A percentile compares a stretch with the other conserved stretches of the same genome.
phyloP scores from a whole-genome alignment of 768 basidiomycete species.

The Boletales sp. region DNA sequence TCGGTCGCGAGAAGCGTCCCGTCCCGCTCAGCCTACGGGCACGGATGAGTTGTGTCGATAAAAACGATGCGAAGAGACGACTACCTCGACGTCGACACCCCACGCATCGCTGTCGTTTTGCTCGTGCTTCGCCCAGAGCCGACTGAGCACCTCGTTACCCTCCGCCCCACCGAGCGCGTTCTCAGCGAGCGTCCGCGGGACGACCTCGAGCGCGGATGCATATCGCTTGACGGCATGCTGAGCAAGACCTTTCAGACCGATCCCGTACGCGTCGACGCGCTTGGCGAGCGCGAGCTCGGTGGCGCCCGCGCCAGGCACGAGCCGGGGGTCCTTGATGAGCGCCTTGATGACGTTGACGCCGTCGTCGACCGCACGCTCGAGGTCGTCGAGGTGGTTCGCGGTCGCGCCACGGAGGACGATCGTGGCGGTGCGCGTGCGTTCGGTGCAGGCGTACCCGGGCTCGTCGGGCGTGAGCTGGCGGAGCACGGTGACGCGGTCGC shows the following conservation, averaged over 20 bases:
- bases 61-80: constrained; percentile 1
- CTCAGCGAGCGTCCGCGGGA: constrained; percentile 91
- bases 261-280: constrained; percentile 82
- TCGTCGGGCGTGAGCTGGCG: constrained; percentile 75
- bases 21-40: constrained; percentile 63
- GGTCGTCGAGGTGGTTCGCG: constrained; percentile 88
- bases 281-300: constrained; percentile 90
- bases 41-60: not conserved
- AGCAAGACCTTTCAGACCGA: constrained; percentile 81
- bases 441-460: constrained; percentile 51
- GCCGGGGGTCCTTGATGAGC: constrained; percentile 81
- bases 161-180: constrained; percentile 90
- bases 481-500: constrained; percentile 96
- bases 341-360: constrained; percentile 96
- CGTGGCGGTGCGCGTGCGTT: constrained; percentile 87
- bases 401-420: constrained; percentile 96
- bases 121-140: constrained; percentile 89
- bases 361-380: constrained; percentile 95
- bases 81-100: constrained; percentile 89
- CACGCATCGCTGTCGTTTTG: constrained; percentile 65
- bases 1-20: constrained; percentile 66
- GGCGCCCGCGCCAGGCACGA: constrained; percentile 94
- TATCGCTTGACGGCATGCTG: constrained; percentile 94
- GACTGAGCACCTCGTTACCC: constrained; percentile 88
- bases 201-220: constrained; percentile 85